Evolutionary conservation across 176 grass and related monocot species (phyloP), one percentile per base, ranked within the genome.

Genomic region (Thinopyrum elongatum): DNA sequence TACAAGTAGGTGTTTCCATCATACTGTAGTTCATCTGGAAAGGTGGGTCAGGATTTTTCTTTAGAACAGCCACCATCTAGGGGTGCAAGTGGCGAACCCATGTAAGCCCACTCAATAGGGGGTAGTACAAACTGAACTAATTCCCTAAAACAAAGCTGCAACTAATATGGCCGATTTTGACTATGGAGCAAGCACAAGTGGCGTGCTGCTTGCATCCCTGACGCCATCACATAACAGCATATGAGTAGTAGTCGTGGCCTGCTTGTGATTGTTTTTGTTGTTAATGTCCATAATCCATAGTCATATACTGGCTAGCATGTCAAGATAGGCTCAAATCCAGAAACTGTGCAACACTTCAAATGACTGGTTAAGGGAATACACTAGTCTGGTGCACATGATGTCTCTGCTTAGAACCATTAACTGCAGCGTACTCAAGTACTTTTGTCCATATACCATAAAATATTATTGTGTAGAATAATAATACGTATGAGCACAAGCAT

Each of bases 251-350:
- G 13, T 4, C 8, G 23, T 74, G 12, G 13, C 22, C 26, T 74
- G 7, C n/a, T 74, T 74, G 26, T 49, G 71, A 74, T 49, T 3
- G 7, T 47, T 85, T 89, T 75, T 85, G 13, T 22, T 85, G 41
- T 30, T 65, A 77, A 6, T 76, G 14, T n/a, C 44, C 60, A 46
- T 77, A 65, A 53, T 77, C 26, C 10, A 42, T 81, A 10, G 39
- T 11, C 10, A 7, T 81, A 49, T 67, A 12, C 17, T 81, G 65
- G 25, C 0, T 49, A 29, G 25, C 59, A 65, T 65, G 36, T 35
- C 4, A 31, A 63, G 1, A 35, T 68, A 44, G 36, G 7, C 21
- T 23, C 1, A 74, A 89, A 81, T 34, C n/a, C 34, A 81, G 58
- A 76, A 69, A 38, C 2, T 77, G 17, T 22, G 4, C 16, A 28